Evolutionary conservation across 1,284 basidiomycete species (phyloP).

Genomic region (Heterobasidion parviporum): DNA sequence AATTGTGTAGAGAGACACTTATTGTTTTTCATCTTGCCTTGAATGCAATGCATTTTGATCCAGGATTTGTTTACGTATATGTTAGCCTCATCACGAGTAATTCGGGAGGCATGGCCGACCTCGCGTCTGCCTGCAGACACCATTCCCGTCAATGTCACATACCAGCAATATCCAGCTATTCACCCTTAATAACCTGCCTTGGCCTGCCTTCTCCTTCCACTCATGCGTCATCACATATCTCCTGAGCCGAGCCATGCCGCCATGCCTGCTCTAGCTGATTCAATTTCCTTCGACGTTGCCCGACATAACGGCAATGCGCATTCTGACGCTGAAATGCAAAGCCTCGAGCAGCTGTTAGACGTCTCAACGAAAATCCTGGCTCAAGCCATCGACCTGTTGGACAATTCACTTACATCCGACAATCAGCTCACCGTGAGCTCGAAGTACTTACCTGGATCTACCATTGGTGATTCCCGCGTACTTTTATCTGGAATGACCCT

Average conservation of each 20-base stretch:
- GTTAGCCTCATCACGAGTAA: background rate
- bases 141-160: background rate
- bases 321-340: constrained; percentile 17
- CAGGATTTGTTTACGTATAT: background rate
- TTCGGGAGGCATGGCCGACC: background rate
- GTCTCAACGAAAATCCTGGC: constrained; percentile 57
- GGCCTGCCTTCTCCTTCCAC: too few relatives aligned
- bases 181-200: background rate
- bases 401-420: constrained; percentile 54
- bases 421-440: constrained; percentile 61
- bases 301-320: constrained; percentile 5
- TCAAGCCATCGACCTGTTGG: constrained; percentile 65
- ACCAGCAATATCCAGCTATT: background rate
- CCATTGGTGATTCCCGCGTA: constrained; percentile 47
- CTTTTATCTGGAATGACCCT: background rate
- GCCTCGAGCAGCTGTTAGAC: constrained; percentile 44
- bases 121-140: background rate
- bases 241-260: background rate
- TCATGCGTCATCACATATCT: too few relatives aligned
- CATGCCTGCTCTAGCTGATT: background rate
- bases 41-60: background rate
- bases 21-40: background rate
- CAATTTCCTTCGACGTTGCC: background rate
- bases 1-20: constrained; percentile 71
- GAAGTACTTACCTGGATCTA: constrained; percentile 69